Conservation (phyloP, 331 rosid genomes). For the Rosa hybrid region DNA sequence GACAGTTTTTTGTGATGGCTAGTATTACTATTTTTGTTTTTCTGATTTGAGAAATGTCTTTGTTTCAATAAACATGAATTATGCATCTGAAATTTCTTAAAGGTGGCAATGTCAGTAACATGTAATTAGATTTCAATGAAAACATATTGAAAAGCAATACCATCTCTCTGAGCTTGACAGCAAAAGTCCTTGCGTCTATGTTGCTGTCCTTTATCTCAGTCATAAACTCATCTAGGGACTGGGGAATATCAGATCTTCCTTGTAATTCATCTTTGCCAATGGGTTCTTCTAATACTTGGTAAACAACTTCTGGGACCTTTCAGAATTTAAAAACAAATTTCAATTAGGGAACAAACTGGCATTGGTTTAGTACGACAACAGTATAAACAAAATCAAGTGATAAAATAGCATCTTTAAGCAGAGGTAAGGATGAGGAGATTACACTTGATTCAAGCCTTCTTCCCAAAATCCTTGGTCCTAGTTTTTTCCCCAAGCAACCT, state of each 20-base stretch:
- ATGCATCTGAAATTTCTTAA: neutral
- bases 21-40: neutral
- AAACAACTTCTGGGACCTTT: slow-evolving; percentile 94
- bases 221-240: slow-evolving; percentile 85
- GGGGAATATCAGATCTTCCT: slow-evolving; percentile 86
- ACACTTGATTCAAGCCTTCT: slow-evolving; percentile 68
- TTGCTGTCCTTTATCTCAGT: slow-evolving; percentile 57
- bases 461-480: slow-evolving; percentile 88
- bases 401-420: neutral
- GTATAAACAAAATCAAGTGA: neutral
- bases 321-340: slow-evolving; percentile 33
- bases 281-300: slow-evolving; percentile 74
- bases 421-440: slow-evolving; percentile 38
- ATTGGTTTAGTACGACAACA: neutral
- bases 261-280: slow-evolving; percentile 57
- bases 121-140: neutral
- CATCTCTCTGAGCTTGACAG: slow-evolving; percentile 88
- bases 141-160: slow-evolving; percentile 34
- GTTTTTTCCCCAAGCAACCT: slow-evolving; percentile 94
- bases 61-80: neutral
- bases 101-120: slow-evolving; percentile 6
- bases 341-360: slow-evolving; percentile 13
- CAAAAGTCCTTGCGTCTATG: slow-evolving; percentile 76
- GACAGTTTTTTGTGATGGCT: neutral
- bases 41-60: neutral